These are phyloP conservation scores for Botryotinia calthae DNA, from an alignment of 2,329 filamentous ascomycete species.

Conservation along the genomic window DNA sequence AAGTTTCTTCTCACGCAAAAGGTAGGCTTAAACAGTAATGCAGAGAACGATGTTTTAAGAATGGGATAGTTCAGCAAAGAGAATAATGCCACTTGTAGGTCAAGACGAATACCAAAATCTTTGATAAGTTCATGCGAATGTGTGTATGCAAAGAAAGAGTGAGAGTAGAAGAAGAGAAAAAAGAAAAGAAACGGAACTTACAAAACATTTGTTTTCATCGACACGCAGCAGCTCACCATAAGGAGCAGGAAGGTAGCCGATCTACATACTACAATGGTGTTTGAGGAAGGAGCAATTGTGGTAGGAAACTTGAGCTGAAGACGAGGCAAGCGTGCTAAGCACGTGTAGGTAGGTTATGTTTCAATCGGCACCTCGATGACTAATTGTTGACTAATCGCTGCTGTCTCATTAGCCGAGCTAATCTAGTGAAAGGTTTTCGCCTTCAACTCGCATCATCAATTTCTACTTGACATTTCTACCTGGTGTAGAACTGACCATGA, in stretches of 20 bases:
- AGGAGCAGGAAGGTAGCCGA: not conserved
- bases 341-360: not conserved
- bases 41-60: not conserved
- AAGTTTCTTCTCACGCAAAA: not conserved
- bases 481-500: conserved; percentile 11
- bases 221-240: not conserved
- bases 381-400: not conserved
- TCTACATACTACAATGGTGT: not conserved
- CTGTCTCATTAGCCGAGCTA: not conserved
- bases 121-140: conserved; percentile 5
- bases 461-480: not conserved
- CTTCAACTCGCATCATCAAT: not conserved
- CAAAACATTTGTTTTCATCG: not conserved
- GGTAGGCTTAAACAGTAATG: not conserved
- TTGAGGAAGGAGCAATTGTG: not conserved
- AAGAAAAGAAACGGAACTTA: not conserved
- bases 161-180: not conserved
- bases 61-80: not conserved
- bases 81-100: not conserved
- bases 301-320: not conserved
- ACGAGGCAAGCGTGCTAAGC: not conserved
- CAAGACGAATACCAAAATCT: conserved; percentile 5
- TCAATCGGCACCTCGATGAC: not conserved
- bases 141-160: conserved; percentile 12
- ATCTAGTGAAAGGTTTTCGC: not conserved